Conservation (phyloP, 495 filamentous ascomycete species). For the Neurospora tetraspora region DNA sequence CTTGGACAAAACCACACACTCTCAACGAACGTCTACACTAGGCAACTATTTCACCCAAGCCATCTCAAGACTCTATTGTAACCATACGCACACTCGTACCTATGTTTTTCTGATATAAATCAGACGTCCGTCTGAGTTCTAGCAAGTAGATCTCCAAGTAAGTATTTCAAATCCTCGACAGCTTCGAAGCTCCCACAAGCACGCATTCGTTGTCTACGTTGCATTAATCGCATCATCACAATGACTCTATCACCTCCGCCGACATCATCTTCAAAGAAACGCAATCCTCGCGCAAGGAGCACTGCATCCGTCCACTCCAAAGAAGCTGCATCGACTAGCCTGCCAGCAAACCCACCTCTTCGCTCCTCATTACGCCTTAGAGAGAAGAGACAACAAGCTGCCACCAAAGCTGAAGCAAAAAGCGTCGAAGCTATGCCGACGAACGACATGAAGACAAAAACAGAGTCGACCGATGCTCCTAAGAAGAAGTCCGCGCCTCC, state of each 20-base stretch:
- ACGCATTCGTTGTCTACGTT: not conserved
- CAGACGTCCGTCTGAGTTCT: not conserved
- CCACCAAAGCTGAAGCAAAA: not conserved
- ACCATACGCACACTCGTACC: not conserved
- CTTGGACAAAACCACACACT: not conserved
- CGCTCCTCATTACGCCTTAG: not conserved
- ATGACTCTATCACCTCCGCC: not conserved
- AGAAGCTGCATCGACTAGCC: not conserved
- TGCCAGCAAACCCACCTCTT: not conserved
- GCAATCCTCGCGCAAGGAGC: not conserved
- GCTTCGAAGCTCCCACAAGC: not conserved
- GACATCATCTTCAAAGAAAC: not conserved
- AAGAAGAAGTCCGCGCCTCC: too few species aligned
- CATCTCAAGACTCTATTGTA: not conserved
- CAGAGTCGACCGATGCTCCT: not conserved
- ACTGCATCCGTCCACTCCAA: not conserved
- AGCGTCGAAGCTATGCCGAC: not conserved
- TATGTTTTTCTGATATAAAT: not conserved
- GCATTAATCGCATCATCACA: not conserved
- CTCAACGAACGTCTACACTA: not conserved
- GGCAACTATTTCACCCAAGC: not conserved
- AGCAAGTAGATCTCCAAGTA: not conserved
- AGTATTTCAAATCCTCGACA: not conserved
- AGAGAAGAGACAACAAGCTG: not conserved
- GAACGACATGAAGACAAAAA: not conserved